Evolutionary conservation across 495 filamentous ascomycete genomes (phyloP).

Genomic region (Talaromyces adpressus): DNA sequence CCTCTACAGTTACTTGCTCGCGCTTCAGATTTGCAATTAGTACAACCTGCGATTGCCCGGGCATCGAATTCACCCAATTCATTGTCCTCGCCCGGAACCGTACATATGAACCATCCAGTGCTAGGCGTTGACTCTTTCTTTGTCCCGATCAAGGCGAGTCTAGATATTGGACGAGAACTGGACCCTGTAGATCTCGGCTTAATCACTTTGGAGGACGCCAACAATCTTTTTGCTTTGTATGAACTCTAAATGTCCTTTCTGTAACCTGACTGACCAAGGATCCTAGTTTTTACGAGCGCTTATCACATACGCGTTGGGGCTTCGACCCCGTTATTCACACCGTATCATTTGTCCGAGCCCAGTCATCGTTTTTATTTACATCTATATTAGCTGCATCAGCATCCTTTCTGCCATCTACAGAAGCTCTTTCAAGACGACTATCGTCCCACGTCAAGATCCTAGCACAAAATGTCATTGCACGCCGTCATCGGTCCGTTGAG

Average conservation of each 20-base stretch:
- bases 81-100: slow-evolving; percentile 14
- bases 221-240: slow-evolving; percentile 58
- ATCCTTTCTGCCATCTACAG: slow-evolving; percentile 54
- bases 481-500: slow-evolving; percentile 59
- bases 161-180: slow-evolving; percentile 54
- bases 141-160: slow-evolving; percentile 48
- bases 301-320: slow-evolving; percentile 69
- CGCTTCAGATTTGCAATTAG: slow-evolving; percentile 60
- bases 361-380: slow-evolving; percentile 65
- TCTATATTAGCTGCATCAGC: slow-evolving; percentile 60
- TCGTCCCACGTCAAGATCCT: slow-evolving; percentile 57
- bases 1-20: slow-evolving; percentile 63
- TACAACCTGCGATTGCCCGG: slow-evolving; percentile 24
- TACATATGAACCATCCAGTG: not conserved
- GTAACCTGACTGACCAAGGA: slow-evolving; percentile 4
- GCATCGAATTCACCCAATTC: slow-evolving; percentile 9
- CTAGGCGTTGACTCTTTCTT: slow-evolving; percentile 41
- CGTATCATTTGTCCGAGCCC: slow-evolving; percentile 52
- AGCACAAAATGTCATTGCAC: slow-evolving; percentile 49
- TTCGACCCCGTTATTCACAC: slow-evolving; percentile 61
- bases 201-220: slow-evolving; percentile 53
- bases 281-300: slow-evolving; percentile 57
- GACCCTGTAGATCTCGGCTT: slow-evolving; percentile 64
- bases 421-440: slow-evolving; percentile 55
- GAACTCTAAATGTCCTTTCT: slow-evolving; percentile 11